Percentiles rank a stretch among this genome's conserved stretches.
phyloP scores from a whole-genome alignment of 202 grass and related monocot genomes.

The Hordeum pubiflorum region DNA sequence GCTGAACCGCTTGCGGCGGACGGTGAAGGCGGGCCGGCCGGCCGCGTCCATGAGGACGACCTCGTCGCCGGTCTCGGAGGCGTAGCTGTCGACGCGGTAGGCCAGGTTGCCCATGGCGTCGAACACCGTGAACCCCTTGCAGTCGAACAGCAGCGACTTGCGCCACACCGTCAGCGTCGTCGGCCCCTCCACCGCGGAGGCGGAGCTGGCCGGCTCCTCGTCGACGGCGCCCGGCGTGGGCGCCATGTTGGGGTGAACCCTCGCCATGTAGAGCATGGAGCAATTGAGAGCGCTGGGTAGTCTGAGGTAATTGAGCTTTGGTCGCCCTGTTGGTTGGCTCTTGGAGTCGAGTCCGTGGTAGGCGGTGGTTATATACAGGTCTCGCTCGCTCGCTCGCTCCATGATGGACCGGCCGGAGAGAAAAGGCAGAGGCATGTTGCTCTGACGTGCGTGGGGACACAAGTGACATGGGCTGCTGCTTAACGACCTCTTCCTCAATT shows the following conservation, averaged over 20 bases:
- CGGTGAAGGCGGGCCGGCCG: constrained; percentile 54
- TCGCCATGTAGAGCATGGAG: constrained; percentile 27
- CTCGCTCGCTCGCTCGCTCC: too few relatives aligned
- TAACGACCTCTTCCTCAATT: constrained; percentile 15
- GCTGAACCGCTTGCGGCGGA: constrained; percentile 74
- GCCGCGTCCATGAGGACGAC: constrained; percentile 77
- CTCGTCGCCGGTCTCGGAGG: constrained; percentile 35
- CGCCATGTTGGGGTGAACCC: constrained; percentile 66
- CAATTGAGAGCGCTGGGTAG: neutral
- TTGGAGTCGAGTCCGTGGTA: neutral
- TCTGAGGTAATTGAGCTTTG: constrained; percentile 9
- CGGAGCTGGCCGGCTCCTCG: neutral
- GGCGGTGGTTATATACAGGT: constrained; percentile 24
- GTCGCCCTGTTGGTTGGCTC: constrained; percentile 11
- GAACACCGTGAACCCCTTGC: constrained; percentile 87
- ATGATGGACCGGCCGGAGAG: neutral
- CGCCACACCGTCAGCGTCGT: constrained; percentile 74
- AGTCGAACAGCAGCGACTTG: constrained; percentile 88
- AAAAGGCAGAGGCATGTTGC: constrained; percentile 33
- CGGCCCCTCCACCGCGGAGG: neutral
- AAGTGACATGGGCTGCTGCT: constrained; percentile 33
- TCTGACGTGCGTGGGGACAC: constrained; percentile 18
- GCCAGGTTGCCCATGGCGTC: constrained; percentile 65
- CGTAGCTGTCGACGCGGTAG: constrained; percentile 86
- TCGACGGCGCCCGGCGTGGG: neutral